Percentiles rank a stretch among this genome's conserved stretches.
Conservation (phyloP, 139 green algal species). For the Diplosphaera chodatii region DNA sequence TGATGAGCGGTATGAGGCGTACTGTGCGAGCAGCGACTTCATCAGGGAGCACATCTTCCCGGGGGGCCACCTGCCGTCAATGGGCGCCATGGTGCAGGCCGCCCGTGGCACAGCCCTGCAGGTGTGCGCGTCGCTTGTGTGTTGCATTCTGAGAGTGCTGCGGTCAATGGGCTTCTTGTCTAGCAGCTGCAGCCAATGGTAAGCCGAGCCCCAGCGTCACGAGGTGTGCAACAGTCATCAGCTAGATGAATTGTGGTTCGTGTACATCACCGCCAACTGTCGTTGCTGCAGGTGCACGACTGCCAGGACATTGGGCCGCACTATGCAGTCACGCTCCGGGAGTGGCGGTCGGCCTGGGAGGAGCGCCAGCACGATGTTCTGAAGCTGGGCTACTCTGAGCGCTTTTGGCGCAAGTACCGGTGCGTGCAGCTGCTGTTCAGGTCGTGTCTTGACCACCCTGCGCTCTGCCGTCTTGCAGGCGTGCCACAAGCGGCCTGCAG, state of each 20-base stretch:
- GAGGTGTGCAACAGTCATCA: too few relatives aligned
- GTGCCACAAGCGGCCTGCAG: too few relatives aligned
- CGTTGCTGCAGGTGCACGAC: conserved; percentile 20
- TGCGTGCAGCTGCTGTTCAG: background rate
- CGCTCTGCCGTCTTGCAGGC: too few relatives aligned
- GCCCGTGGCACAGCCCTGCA: conserved; percentile 44
- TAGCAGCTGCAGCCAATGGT: too few relatives aligned
- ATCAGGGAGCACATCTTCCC: conserved; percentile 98
- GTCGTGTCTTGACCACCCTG: too few relatives aligned
- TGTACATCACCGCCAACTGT: too few relatives aligned
- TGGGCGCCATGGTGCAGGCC: conserved; percentile 72
- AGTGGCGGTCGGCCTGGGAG: conserved; percentile 62
- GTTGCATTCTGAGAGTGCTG: too few relatives aligned
- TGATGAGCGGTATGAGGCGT: conserved; percentile 80
- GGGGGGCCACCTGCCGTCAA: conserved; percentile 76
- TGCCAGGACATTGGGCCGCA: conserved; percentile 78
- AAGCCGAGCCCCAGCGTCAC: too few relatives aligned
- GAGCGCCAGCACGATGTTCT: conserved; percentile 33
- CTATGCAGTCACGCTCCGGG: conserved; percentile 84
- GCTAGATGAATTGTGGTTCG: too few relatives aligned
- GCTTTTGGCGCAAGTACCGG: conserved; percentile 83
- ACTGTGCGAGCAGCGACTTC: conserved; percentile 87
- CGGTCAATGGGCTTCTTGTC: too few relatives aligned
- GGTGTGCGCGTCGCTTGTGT: too few relatives aligned
- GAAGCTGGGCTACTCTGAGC: conserved; percentile 63